Conservation (phyloP, 139 green algal genomes). For the Asterochloris erici region DNA sequence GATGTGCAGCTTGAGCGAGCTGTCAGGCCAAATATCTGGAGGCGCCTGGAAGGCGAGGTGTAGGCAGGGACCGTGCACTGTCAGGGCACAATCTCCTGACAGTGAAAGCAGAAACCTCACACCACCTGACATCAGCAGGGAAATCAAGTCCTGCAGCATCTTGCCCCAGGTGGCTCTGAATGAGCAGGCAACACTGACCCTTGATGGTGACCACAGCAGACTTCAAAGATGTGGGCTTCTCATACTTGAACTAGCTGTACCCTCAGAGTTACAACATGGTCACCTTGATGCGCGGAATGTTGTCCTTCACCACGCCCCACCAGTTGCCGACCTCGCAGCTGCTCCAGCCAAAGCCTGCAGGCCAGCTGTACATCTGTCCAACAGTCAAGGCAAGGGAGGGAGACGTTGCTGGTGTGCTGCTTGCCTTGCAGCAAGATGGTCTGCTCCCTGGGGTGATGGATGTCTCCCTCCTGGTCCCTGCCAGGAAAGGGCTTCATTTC, state of each 20-base stretch:
- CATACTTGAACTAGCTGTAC: neutral
- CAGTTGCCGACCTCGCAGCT: constrained; percentile 52
- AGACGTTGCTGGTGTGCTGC: no score
- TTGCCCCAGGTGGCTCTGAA: neutral
- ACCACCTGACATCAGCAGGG: neutral
- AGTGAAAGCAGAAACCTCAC: neutral
- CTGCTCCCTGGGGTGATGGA: no score
- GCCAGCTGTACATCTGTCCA: no score
- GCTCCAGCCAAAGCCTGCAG: constrained; percentile 68
- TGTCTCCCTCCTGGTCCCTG: no score
- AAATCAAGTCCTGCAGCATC: neutral
- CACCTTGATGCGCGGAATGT: constrained; percentile 49
- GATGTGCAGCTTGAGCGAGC: neutral
- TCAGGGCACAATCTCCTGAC: neutral
- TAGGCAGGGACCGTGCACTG: neutral
- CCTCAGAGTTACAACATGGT: neutral
- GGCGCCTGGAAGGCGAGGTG: neutral
- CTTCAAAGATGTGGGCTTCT: no score
- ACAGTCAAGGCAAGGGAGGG: no score
- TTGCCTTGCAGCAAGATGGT: no score
- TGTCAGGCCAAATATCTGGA: neutral
- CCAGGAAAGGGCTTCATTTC: no score
- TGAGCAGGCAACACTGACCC: no score
- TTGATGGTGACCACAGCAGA: no score
- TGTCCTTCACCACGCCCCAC: constrained; percentile 50